Evolutionary conservation across 1,139 yeast genomes (phyloP).

Genomic region (Lodderomyces jiufengensis): DNA sequence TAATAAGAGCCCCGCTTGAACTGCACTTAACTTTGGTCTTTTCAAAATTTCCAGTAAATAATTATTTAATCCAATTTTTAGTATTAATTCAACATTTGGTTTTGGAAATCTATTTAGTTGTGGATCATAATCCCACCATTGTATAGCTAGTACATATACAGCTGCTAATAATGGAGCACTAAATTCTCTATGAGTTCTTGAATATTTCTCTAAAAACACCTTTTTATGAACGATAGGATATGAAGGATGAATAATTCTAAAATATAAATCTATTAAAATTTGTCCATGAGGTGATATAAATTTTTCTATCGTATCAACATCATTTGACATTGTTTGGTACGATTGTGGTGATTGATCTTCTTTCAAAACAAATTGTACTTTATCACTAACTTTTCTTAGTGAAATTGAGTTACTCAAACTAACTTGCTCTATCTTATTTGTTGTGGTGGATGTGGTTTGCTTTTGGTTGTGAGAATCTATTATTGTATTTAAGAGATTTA

Average conservation of each 20-base stretch:
- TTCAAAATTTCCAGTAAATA: conserved; percentile 65
- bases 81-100: conserved; percentile 53
- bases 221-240: conserved; percentile 75
- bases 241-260: conserved; percentile 72
- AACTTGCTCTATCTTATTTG: conserved; percentile 55
- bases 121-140: conserved; percentile 85
- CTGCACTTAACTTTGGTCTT: conserved; percentile 75
- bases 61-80: conserved; percentile 52
- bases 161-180: conserved; percentile 77
- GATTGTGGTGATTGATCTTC: conserved; percentile 70
- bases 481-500: conserved; percentile 52
- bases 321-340: conserved; percentile 60
- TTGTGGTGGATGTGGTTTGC: conserved; percentile 5
- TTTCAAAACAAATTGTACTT: conserved; percentile 61
- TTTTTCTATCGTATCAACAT: conserved; percentile 67
- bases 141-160: conserved; percentile 69
- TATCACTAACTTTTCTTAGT: conserved; percentile 62
- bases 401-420: conserved; percentile 56
- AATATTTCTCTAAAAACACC: conserved; percentile 71
- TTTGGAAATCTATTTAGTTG: conserved; percentile 59
- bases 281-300: conserved; percentile 78
- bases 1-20: conserved; percentile 70
- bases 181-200: conserved; percentile 72
- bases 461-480: conserved; percentile 39
- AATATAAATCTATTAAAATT: conserved; percentile 64